Conservation (phyloP, 2,329 filamentous ascomycete species). For the Dactylellina drechsleri region DNA sequence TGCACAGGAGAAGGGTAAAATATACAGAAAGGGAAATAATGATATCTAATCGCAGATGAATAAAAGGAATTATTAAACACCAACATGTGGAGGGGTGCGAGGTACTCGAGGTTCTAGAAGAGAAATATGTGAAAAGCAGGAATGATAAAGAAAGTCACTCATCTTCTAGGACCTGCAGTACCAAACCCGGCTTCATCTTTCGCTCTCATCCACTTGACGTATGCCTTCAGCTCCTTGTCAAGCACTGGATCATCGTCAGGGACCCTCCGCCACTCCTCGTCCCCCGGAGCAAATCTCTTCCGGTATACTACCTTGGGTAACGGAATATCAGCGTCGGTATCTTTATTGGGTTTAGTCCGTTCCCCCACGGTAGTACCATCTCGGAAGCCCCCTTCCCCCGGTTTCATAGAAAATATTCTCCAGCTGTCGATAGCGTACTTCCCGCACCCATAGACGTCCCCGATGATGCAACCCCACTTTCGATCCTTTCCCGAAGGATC, state of each 20-base stretch:
- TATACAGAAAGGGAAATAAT: no score
- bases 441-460: slow-evolving; percentile 39
- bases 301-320: slow-evolving; percentile 22
- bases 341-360: slow-evolving; percentile 13
- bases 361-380: slow-evolving; percentile 38
- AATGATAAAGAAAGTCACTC: slow-evolving; percentile 3
- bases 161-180: neutral
- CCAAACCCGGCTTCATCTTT: slow-evolving; percentile 49
- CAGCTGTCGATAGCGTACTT: slow-evolving; percentile 53
- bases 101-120: neutral
- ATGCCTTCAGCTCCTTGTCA: slow-evolving; percentile 51
- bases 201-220: slow-evolving; percentile 50
- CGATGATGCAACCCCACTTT: slow-evolving; percentile 51
- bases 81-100: neutral
- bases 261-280: slow-evolving; percentile 54
- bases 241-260: slow-evolving; percentile 30
- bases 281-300: slow-evolving; percentile 32
- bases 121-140: no score
- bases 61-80: no score
- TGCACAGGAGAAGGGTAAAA: no score
- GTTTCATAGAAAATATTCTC: slow-evolving; percentile 53
- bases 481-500: slow-evolving; percentile 36
- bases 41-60: no score
- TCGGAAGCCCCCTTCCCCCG: slow-evolving; percentile 45
- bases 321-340: neutral